Base-by-base conservation (phyloP, 352 stramenopile genomes). In the Globisporangium parvum region DNA sequence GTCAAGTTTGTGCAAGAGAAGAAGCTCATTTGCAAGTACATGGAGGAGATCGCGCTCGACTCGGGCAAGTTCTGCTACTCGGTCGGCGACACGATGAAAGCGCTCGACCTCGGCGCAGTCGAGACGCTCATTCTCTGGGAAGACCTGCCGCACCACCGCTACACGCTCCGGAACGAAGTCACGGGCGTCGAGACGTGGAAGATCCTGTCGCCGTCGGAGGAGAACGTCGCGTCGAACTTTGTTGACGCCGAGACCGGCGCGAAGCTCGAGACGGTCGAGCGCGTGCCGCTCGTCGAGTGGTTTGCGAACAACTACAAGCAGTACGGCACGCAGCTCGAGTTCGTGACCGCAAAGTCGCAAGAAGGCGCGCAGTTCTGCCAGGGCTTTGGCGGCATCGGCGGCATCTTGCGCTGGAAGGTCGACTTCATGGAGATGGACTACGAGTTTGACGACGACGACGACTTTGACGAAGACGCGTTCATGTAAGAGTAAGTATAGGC, bases 1-100 rank as follows among this genome's bases (percentile, higher is more conserved):
- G 97, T 99, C 66, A 99, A 99, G 77, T 96, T 99, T 50, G 96
- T 99, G 57, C 96, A 99, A 76, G 97, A 99, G 80, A 99, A 99
- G 91, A 98, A 98, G 62, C 77, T 99, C 28, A 96, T 99, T 49
- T 93, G 98, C 67, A 94, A 90, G 55, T 99, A 99, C 77, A 99
- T 99, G 87, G 97, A 99, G 59, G 97, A 99, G 75, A 99, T 99
- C 63, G 91, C 88, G 39, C 83, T 89, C 68, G 97, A 99, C 76
- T 98, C 96, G 26, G 97, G 97, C 62, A 99, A 99, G 70, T 99
- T 98, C 83, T 99, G 97, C 80, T 99, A 99, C 68, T 97, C 98
- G 64, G 95, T 99, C 26, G 71, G 89, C 24, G 97, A 99, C 77
- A 99, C 97, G 10, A 93, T 99, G 67, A 97, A 98, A 73, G 96